Evolutionary conservation across 352 stramenopile genomes (phyloP), one percentile per base, ranked within the genome.

Genomic region (Globisporangium paddicum): DNA sequence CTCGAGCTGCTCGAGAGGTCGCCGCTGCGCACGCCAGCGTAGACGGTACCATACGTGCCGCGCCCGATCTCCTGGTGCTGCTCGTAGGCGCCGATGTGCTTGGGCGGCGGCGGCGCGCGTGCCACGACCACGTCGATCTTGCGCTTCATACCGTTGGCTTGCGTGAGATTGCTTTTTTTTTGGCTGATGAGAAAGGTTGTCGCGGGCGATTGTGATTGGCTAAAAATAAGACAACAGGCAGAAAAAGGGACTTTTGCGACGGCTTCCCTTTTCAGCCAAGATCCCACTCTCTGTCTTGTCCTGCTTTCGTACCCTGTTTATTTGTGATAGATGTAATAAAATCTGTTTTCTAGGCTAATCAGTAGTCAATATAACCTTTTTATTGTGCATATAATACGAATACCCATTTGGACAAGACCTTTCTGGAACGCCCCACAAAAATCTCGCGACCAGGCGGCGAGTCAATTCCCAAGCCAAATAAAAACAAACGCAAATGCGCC

Each of bases 31-130:
- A 74, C 62, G 14, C 82, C 84, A 2, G 78, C 64, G 60, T 92
- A 92, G 49, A 94, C 84, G 10, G 71, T 87, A 8, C 84, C 84
- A 40, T 90, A 94, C 6, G 84, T 92, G 42, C 84, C 84, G n/a
- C 80, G 71, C 4, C 84, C 84, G 45, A 94, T 92, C 71, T 92
- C 84, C 55, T 67, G 65, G 47, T 77, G 78, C 58, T 86, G 72
- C 55, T 91, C 82, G 61, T 90, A 94, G 28, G 55, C 68, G 50
- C 82, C 84, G 40, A 90, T 71, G 46, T 67, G 72, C 67, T 90
- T 90, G 32, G 55, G 49, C 55, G 35, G 38, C 16, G 40, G 45
- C 25, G 25, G 16, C 30, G 26, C 49, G 30, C 45, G 44, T 58
- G 68, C 73, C 72, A 53, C 60, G 28, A 38, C 23, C 2, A 51